Evolutionary conservation across 805 yeast genomes (phyloP).

Genomic region (Kurtzmaniella fragi): DNA sequence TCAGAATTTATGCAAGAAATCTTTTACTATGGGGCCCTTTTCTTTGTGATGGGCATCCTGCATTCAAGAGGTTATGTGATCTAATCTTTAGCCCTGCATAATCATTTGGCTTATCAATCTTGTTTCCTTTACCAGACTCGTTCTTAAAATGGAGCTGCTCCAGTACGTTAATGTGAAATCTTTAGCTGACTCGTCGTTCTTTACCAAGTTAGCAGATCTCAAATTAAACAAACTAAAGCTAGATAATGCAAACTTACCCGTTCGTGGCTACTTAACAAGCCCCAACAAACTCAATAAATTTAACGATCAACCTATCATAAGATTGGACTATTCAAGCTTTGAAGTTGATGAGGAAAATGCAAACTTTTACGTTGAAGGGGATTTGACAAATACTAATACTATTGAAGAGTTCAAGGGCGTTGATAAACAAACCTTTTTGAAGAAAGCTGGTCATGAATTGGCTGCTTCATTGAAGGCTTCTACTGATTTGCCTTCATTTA

Average conservation of each 20-base stretch:
- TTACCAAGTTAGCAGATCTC: conserved; percentile 63
- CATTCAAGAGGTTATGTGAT: not conserved
- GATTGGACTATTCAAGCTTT: conserved; percentile 30
- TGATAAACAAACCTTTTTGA: conserved; percentile 59
- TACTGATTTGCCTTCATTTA: conserved; percentile 17
- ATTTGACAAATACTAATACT: conserved; percentile 63
- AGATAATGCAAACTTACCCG: conserved; percentile 39
- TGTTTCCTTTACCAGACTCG: not conserved
- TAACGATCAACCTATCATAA: conserved; percentile 29
- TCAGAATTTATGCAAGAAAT: no score
- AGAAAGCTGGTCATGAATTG: conserved; percentile 27
- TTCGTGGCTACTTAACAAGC: conserved; percentile 41
- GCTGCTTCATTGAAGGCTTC: conserved; percentile 28
- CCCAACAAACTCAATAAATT: conserved; percentile 30
- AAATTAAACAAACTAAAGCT: conserved; percentile 74
- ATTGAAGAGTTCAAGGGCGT: conserved; percentile 74
- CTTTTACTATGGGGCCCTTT: no score
- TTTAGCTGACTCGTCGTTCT: conserved; percentile 83
- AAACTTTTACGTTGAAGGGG: conserved; percentile 26
- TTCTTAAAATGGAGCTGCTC: conserved; percentile 6
- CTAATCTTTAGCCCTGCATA: conserved; percentile 1
- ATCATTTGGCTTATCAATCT: not conserved
- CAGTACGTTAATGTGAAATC: conserved; percentile 55
- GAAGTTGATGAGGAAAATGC: conserved; percentile 9
- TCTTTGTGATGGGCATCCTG: no score